These are phyloP conservation scores for Cercospora berteroae DNA, from an alignment of 2,329 filamentous ascomycete genomes.

Conservation along the genomic window DNA sequence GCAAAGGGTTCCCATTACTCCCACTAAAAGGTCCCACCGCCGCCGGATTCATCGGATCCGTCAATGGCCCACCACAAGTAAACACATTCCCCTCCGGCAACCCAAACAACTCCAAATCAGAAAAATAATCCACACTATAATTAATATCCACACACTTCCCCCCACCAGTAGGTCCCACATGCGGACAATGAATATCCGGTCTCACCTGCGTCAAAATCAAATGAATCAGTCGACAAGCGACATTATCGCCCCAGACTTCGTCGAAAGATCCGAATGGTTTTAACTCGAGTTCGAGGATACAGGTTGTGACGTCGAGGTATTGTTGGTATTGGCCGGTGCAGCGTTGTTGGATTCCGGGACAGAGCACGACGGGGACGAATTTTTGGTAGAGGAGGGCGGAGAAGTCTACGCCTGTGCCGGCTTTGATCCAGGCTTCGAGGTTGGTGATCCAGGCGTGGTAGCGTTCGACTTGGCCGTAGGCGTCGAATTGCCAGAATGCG, in stretches of 20 bases:
- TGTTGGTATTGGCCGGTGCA: slow-evolving; percentile 42
- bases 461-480: slow-evolving; percentile 43
- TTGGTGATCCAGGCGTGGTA: slow-evolving; percentile 49
- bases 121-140: slow-evolving; percentile 33
- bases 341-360: slow-evolving; percentile 36
- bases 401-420: slow-evolving; percentile 30
- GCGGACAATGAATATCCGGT: slow-evolving; percentile 35
- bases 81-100: slow-evolving; percentile 19
- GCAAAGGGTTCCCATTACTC: background rate
- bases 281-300: slow-evolving; percentile 35
- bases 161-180: slow-evolving; percentile 34
- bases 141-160: slow-evolving; percentile 33
- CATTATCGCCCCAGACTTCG: slow-evolving; percentile 47
- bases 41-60: background rate
- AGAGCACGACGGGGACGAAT: slow-evolving; percentile 39
- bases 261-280: slow-evolving; percentile 45
- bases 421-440: slow-evolving; percentile 40
- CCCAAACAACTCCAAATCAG: slow-evolving; percentile 27
- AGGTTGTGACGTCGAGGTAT: slow-evolving; percentile 37
- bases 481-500: slow-evolving; percentile 51
- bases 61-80: slow-evolving; percentile 21
- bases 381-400: slow-evolving; percentile 34
- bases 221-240: slow-evolving; percentile 46
- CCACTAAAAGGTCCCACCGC: slow-evolving; percentile 1
- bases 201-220: slow-evolving; percentile 38